Evolutionary conservation across 768 basidiomycete genomes (phyloP), one percentile per base, ranked within the genome.

Genomic region (Suillus decipiens): DNA sequence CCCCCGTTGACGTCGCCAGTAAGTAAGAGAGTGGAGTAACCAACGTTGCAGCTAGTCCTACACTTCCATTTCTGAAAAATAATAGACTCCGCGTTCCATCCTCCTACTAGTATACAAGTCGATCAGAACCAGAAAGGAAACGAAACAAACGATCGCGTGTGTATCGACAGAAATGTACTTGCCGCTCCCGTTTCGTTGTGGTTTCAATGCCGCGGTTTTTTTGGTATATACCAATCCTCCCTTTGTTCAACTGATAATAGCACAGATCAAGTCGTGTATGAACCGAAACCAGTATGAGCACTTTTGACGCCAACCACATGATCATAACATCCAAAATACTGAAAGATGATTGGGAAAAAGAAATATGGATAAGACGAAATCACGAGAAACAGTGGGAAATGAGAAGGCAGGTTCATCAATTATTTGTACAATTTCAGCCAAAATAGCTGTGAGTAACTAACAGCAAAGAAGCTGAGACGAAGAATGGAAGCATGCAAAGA

Each of bases 391-490:
- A 54, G 58, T 65, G 65, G 60, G 72, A 67, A 63, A 61, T 59
- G 63, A 62, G 5, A 5, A 42, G 42, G 33, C 42, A 28, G 62
- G 68, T 70, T 60, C 67, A 66, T 76, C 59, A 61, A 70, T 74
- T 76, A 74, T 70, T 57, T 63, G 71, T 74, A 74, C 73, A 74
- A 59, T 64, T 68, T 75, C 73, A 67, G 69, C 71, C n/a, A 43
- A 59, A 54, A 71, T 72, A 63, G 45, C 60, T 45, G 60, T 28
- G 61, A 50, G 63, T 75, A 75, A 73, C 73, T 70, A 74, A 51
- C 62, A 66, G 63, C 54, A 60, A 55, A 19, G 62, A 66, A 51
- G 36, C 22, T 39, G 60, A 61, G 58, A 50, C 60, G 59, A 60
- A 63, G 57, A 45, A 62, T 10, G 12, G 28, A 56, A 33, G 67